These are phyloP conservation scores for Astathelohania contejeani DNA, from an alignment of 371 early-diverging fungal species.

Conservation along the genomic window DNA sequence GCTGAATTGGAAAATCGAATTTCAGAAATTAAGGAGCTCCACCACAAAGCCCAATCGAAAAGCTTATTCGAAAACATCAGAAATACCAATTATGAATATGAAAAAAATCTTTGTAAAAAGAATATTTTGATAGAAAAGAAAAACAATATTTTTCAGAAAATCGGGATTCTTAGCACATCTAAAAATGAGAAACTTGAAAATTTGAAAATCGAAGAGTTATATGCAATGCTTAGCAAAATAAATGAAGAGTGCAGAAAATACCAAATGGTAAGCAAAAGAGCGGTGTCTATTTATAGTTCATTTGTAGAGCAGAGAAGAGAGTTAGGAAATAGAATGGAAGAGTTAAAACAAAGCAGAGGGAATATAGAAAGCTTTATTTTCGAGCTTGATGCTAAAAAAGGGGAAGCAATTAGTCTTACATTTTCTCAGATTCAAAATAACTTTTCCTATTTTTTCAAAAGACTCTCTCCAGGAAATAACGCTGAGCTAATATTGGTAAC, in stretches of 20 bases:
- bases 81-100: slow-evolving; percentile 15
- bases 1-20: no score
- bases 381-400: slow-evolving; percentile 44
- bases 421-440: slow-evolving; percentile 31
- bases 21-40: no score
- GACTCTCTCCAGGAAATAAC: slow-evolving; percentile 27
- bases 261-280: slow-evolving; percentile 6
- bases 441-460: slow-evolving; percentile 43
- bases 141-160: slow-evolving; percentile 14
- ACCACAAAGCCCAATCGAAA: no score
- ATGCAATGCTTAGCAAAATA: slow-evolving; percentile 11
- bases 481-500: neutral
- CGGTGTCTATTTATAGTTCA: slow-evolving; percentile 5
- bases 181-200: neutral
- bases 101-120: slow-evolving; percentile 5
- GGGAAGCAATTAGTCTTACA: slow-evolving; percentile 37
- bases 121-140: slow-evolving; percentile 30
- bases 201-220: slow-evolving; percentile 11
- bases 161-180: slow-evolving; percentile 1
- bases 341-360: slow-evolving; percentile 22
- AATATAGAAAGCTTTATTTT: slow-evolving; percentile 40
- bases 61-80: no score
- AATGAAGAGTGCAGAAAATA: slow-evolving; percentile 24
- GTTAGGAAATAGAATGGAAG: slow-evolving; percentile 14
- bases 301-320: slow-evolving; percentile 4